These are phyloP conservation scores for Metschnikowia anglica DNA, from an alignment of 805 yeast genomes.

Conservation along the genomic window DNA sequence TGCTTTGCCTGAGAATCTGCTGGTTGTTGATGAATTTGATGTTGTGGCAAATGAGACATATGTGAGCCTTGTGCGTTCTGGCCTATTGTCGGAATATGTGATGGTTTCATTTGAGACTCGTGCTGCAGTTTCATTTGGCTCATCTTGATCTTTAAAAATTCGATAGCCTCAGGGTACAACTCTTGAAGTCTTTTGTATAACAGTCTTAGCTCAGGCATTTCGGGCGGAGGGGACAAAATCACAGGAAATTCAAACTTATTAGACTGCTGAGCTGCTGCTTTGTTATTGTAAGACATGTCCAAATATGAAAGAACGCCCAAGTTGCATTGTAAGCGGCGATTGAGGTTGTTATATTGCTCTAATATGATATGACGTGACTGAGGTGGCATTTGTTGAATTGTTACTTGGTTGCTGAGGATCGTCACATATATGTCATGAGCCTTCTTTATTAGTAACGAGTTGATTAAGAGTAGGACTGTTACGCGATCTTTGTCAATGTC, in stretches of 20 bases:
- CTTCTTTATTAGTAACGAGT: constrained; percentile 43
- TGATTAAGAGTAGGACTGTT: constrained; percentile 41
- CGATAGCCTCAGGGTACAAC: constrained; percentile 55
- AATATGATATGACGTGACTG: constrained; percentile 32
- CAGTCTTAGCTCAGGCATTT: constrained; percentile 51
- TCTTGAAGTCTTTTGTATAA: constrained; percentile 48
- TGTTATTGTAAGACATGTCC: constrained; percentile 39
- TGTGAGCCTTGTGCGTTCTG: constrained; percentile 11
- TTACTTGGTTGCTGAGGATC: constrained; percentile 35
- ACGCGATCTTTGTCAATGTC: constrained; percentile 42
- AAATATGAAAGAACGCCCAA: constrained; percentile 39
- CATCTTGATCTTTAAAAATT: constrained; percentile 35
- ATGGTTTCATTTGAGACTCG: constrained; percentile 15
- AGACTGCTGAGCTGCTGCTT: constrained; percentile 27
- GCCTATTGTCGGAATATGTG: constrained; percentile 8
- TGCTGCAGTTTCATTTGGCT: constrained; percentile 38
- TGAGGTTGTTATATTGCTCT: constrained; percentile 42
- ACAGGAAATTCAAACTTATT: constrained; percentile 41
- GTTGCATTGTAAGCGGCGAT: constrained; percentile 43
- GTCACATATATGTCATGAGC: constrained; percentile 37
- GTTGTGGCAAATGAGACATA: constrained; percentile 14
- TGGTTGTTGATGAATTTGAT: constrained; percentile 4
- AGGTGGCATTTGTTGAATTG: constrained; percentile 33
- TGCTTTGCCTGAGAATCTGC: constrained; percentile 10
- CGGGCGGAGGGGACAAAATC: constrained; percentile 54